Conservation (phyloP, 106 monocot species). For the Platanthera guangdongensis region DNA sequence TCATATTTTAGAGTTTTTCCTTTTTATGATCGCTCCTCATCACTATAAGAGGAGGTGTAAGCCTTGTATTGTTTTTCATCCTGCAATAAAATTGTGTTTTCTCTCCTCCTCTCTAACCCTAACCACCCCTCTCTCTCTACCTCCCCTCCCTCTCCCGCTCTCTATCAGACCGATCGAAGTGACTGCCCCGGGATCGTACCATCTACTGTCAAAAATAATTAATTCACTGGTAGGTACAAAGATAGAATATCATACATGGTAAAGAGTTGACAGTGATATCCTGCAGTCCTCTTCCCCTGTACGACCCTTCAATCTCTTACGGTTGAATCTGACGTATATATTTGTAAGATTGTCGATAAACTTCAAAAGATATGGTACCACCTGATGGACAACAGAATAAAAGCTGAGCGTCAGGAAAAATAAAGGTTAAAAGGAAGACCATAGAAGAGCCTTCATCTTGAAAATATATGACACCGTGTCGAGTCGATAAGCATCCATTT, state of each 20-base stretch:
- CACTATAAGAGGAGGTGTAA: no score
- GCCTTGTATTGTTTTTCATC: no score
- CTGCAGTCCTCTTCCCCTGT: slow-evolving; percentile 94
- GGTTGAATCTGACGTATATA: slow-evolving; percentile 96
- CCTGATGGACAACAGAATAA: slow-evolving; percentile 26
- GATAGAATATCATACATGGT: slow-evolving; percentile 51
- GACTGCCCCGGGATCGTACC: no score
- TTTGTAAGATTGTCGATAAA: slow-evolving; percentile 96
- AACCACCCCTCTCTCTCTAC: no score
- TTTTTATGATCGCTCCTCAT: no score
- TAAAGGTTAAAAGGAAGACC: slow-evolving; percentile 5
- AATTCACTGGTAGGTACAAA: background rate
- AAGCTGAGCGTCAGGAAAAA: background rate
- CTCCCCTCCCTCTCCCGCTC: no score
- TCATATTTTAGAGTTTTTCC: no score
- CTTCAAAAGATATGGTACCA: slow-evolving; percentile 91
- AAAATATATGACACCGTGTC: slow-evolving; percentile 54
- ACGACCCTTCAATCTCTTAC: slow-evolving; percentile 92
- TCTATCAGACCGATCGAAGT: no score
- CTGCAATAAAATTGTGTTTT: no score
- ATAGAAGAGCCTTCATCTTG: background rate
- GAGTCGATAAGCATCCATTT: slow-evolving; percentile 96
- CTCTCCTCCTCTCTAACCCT: no score
- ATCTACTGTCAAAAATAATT: slow-evolving; percentile 2
- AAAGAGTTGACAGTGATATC: slow-evolving; percentile 86